phyloP scores from a whole-genome alignment of 495 filamentous ascomycete genomes.

The Penicillium chermesinum region DNA sequence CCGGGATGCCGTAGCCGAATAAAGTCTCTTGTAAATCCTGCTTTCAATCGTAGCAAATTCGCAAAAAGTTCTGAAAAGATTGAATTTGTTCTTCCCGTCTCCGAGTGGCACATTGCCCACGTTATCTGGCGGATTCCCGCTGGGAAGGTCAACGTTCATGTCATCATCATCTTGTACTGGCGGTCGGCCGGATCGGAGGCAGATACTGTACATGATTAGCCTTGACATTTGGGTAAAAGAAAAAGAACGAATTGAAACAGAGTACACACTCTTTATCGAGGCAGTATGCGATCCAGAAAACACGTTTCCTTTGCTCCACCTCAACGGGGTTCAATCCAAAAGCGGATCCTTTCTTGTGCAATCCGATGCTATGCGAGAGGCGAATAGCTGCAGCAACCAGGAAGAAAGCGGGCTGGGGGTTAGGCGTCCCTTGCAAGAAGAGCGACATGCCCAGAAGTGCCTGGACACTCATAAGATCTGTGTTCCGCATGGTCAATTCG shows the following conservation, averaged over 20 bases:
- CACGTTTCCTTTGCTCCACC: constrained; percentile 89
- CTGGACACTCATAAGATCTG: constrained; percentile 94
- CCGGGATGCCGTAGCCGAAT: constrained; percentile 86
- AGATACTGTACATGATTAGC: constrained; percentile 50
- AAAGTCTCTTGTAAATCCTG: constrained; percentile 89
- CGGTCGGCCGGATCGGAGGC: constrained; percentile 84
- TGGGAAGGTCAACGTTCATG: constrained; percentile 95
- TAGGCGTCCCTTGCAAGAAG: constrained; percentile 94
- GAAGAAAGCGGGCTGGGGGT: constrained; percentile 92
- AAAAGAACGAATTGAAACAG: too few relatives aligned
- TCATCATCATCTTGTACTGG: constrained; percentile 96
- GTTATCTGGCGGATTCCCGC: constrained; percentile 83
- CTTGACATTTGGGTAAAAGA: too few relatives aligned
- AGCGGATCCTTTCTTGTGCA: constrained; percentile 86
- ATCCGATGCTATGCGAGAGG: constrained; percentile 86
- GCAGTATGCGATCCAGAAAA: constrained; percentile 98
- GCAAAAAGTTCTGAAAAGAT: constrained; percentile 87
- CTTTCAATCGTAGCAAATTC: constrained; percentile 87
- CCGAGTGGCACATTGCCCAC: constrained; percentile 88
- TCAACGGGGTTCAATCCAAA: constrained; percentile 89
- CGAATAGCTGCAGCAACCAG: constrained; percentile 90
- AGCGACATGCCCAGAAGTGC: constrained; percentile 92
- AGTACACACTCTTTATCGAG: constrained; percentile 76
- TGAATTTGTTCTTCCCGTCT: constrained; percentile 88
- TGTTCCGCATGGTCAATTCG: constrained; percentile 92